Percentiles rank a stretch among this genome's conserved stretches.
These are phyloP conservation scores for Coniferiporia weirii DNA, from an alignment of 1,284 basidiomycete species.

Conservation along the genomic window DNA sequence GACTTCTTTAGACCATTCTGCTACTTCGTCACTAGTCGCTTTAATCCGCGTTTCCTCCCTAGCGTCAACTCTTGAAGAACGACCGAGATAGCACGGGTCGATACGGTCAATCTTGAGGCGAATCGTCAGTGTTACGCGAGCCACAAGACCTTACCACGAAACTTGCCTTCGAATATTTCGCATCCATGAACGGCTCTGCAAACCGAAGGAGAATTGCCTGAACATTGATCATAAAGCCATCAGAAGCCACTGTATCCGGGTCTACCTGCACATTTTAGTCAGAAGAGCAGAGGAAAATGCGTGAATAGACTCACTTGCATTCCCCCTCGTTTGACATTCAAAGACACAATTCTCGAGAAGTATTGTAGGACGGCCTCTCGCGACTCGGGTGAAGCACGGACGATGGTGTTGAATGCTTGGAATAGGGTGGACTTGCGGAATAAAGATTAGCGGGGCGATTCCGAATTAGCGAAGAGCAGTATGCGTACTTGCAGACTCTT, in stretches of 20 bases:
- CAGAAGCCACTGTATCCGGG: slow-evolving; percentile 78
- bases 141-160: background rate
- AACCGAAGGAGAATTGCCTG: slow-evolving; percentile 81
- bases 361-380: slow-evolving; percentile 85
- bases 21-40: slow-evolving; percentile 80
- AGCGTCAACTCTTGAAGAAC: slow-evolving; percentile 67
- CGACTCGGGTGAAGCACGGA: slow-evolving; percentile 75
- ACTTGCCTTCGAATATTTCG: slow-evolving; percentile 78
- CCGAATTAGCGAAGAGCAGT: background rate
- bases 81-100: slow-evolving; percentile 77
- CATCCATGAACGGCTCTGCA: slow-evolving; percentile 97
- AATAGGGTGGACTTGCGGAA: slow-evolving; percentile 67
- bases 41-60: slow-evolving; percentile 89
- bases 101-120: slow-evolving; percentile 79
- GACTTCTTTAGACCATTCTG: slow-evolving; percentile 61
- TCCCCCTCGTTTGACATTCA: slow-evolving; percentile 86
- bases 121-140: background rate
- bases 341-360: slow-evolving; percentile 67
- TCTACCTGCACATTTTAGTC: slow-evolving; percentile 54
- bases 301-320: slow-evolving; percentile 58
- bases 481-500: slow-evolving; percentile 69
- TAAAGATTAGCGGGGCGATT: slow-evolving; percentile 7
- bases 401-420: slow-evolving; percentile 83
- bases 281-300: slow-evolving; percentile 11
- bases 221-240: slow-evolving; percentile 92